Evolutionary conservation across 2,329 filamentous ascomycete species (phyloP).

Genomic region (Cadophora gregata): DNA sequence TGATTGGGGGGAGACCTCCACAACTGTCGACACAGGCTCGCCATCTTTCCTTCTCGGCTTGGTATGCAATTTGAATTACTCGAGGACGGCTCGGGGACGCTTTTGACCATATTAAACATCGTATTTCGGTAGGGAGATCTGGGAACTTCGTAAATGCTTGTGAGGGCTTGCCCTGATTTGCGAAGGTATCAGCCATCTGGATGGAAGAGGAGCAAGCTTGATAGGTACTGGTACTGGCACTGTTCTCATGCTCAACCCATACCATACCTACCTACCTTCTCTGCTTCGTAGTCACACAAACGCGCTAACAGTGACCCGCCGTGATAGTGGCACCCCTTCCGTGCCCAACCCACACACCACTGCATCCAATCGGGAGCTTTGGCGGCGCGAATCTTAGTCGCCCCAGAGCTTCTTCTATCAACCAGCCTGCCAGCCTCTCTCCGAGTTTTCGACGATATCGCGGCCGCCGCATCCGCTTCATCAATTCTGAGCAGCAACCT

Average conservation of each 20-base stretch:
- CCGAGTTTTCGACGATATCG: background rate
- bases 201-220: background rate
- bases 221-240: no score
- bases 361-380: background rate
- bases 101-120: slow-evolving; percentile 25
- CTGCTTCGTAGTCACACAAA: background rate
- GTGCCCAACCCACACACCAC: no score
- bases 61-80: slow-evolving; percentile 29
- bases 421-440: background rate
- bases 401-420: background rate
- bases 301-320: background rate
- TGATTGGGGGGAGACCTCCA: slow-evolving; percentile 24
- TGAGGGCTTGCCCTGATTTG: background rate
- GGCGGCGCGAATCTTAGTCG: background rate
- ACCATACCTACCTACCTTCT: no score
- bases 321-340: background rate
- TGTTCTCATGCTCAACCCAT: no score
- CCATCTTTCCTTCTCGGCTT: slow-evolving; percentile 22
- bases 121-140: slow-evolving; percentile 24
- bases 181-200: background rate
- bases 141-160: slow-evolving; percentile 17
- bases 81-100: slow-evolving; percentile 20
- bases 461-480: slow-evolving; percentile 12
- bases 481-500: background rate
- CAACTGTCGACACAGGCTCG: slow-evolving; percentile 23